phyloP scores from a whole-genome alignment of 352 stramenopile species.

The Phytopythium mirpurense region DNA sequence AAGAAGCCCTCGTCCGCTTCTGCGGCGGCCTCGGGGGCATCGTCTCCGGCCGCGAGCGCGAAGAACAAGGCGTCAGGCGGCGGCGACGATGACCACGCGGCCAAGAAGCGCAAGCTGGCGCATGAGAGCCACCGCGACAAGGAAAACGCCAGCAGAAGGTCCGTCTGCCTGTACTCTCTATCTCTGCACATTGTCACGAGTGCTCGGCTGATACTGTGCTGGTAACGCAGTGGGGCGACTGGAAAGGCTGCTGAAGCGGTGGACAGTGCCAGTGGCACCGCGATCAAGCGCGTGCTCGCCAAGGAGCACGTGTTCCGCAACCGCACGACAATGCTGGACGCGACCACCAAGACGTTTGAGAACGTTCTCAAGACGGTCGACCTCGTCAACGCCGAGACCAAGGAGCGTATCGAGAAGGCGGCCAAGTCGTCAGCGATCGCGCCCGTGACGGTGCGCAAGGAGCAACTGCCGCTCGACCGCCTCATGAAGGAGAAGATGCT shows the following conservation, averaged over 20 bases:
- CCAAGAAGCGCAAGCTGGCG: constrained; percentile 46
- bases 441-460: constrained; percentile 35
- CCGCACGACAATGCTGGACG: constrained; percentile 70
- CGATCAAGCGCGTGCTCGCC: constrained; percentile 57
- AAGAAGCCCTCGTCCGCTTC: background rate
- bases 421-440: constrained; percentile 61
- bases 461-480: constrained; percentile 56
- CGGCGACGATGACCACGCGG: constrained; percentile 17
- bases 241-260: background rate
- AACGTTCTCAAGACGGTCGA: constrained; percentile 78
- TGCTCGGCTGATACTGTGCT: background rate
- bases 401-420: constrained; percentile 85
- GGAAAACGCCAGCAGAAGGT: too few relatives aligned
- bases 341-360: constrained; percentile 79
- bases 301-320: constrained; percentile 66
- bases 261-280: constrained; percentile 29
- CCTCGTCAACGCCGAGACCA: constrained; percentile 75
- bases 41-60: background rate
- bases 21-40: constrained; percentile 4
- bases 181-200: too few relatives aligned
- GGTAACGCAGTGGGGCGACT: background rate
- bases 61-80: constrained; percentile 10
- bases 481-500: constrained; percentile 78
- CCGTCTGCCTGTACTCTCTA: too few relatives aligned
- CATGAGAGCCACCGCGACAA: constrained; percentile 24